A percentile compares a stretch with the other conserved stretches of the same genome.
phyloP scores from a whole-genome alignment of 2,329 filamentous ascomycete species.

The Colletotrichum kahawae region DNA sequence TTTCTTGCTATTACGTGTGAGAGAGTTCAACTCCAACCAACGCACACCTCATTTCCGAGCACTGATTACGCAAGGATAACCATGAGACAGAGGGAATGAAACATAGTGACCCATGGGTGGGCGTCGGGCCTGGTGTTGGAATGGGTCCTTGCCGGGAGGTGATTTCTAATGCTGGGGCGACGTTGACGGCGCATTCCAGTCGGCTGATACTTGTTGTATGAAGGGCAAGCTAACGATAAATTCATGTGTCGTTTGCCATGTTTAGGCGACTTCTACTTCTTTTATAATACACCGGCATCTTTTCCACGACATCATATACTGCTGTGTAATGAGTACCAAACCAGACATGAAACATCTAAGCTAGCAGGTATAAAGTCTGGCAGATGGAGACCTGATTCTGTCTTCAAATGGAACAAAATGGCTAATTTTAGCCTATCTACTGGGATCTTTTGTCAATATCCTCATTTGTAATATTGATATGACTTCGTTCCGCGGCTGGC shows the following conservation, averaged over 20 bases:
- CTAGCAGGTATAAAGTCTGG: neutral
- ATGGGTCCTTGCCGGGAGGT: too few relatives aligned
- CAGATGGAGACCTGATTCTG: rapidly evolving
- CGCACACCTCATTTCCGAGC: rapidly evolving
- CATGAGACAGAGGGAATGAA: too few relatives aligned
- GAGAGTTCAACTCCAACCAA: neutral
- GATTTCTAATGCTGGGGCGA: too few relatives aligned
- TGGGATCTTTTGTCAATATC: neutral
- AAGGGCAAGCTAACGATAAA: too few relatives aligned
- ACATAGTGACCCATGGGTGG: too few relatives aligned
- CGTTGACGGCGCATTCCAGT: too few relatives aligned
- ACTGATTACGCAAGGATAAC: neutral
- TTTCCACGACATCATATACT: too few relatives aligned
- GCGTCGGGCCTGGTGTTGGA: too few relatives aligned
- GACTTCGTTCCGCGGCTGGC: rapidly evolving
- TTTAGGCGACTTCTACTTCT: neutral
- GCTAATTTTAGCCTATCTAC: rapidly evolving
- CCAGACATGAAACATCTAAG: neutral
- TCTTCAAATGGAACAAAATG: rapidly evolving
- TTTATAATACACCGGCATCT: neutral
- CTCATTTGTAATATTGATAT: neutral
- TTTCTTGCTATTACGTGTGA: rapidly evolving
- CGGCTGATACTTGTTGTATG: too few relatives aligned
- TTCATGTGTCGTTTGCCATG: too few relatives aligned
- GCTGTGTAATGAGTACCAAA: neutral